Base-by-base conservation (phyloP, 2,329 filamentous ascomycete genomes). In the Arthrinium phaeospermum region DNA sequence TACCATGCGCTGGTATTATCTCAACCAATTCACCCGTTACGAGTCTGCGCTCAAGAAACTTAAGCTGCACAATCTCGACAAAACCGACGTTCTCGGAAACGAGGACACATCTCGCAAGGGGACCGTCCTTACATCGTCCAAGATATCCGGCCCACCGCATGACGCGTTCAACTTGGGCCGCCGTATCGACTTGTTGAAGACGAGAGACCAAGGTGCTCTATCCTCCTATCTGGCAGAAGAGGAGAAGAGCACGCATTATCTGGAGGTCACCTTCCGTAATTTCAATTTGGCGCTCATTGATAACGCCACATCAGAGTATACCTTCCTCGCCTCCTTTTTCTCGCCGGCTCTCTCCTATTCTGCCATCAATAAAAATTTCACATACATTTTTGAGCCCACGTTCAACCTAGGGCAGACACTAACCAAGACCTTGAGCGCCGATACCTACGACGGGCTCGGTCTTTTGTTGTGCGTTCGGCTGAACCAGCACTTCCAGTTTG, bases 1-100 rank as follows among this genome's bases (percentile, higher is more conserved):
- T 81, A 99, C 97, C 0, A 99, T 99, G 94, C 91, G 95, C 70
- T 99, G 96, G 96, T 99, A 99, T 80, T 98, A 98, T 80, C 84
- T 93, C 70, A 96, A 93, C 75, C 94, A 98, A 81, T 99, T 99
- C 80, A 91, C 90, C 4, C 91, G 96, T 46, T 99, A 99, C 81
- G 91, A 93, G 75, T 91, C 92, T 77, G 92, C 96, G 0, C 86
- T 99, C 7, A 92, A 93, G 71, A 97, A 94, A 81, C 88, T 99
- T 73, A 96, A 93, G 78, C 82, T 98, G 3, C 95, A 98, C 79
- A 82, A 88, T 5, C 87, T 97, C 72, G 96, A 98, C 79, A 95
- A 92, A 79, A 91, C 92, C 75, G 95, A 98, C 79, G 89, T 94
- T 0, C 86, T 99, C 4, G 95, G 93, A 19, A 90, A 94, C 73